phyloP scores from a whole-genome alignment of 805 yeast genomes.

The Starmerella cellae region DNA sequence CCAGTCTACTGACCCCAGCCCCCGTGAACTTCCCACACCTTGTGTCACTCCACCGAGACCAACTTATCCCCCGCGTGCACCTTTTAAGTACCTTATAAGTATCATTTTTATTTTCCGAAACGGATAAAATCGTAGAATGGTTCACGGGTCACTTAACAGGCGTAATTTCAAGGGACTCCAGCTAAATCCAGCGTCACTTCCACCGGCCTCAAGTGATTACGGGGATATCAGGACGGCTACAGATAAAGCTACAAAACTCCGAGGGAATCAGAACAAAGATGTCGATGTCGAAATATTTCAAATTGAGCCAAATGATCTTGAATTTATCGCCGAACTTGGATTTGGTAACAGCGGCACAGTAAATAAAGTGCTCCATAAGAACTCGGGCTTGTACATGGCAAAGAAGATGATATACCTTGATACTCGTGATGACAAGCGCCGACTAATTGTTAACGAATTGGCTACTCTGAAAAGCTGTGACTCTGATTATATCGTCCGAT shows the following conservation, averaged over 20 bases:
- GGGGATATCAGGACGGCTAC: background rate
- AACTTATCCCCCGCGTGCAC: too few species aligned
- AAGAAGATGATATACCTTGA: conserved; percentile 79
- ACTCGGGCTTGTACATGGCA: conserved; percentile 81
- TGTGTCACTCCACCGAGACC: too few species aligned
- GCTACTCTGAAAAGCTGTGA: conserved; percentile 82
- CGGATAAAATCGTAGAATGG: too few species aligned
- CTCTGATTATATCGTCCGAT: conserved; percentile 68
- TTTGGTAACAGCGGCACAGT: conserved; percentile 93
- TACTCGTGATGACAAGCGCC: conserved; percentile 59
- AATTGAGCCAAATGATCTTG: conserved; percentile 37
- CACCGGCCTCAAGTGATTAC: conserved; percentile 3
- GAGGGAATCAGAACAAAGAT: background rate
- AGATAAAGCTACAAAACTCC: background rate
- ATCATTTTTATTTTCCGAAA: too few species aligned
- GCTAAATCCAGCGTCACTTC: conserved; percentile 23
- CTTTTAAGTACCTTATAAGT: too few species aligned
- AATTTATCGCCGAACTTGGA: conserved; percentile 67
- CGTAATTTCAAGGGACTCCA: conserved; percentile 45
- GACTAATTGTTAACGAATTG: conserved; percentile 77
- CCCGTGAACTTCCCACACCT: too few species aligned
- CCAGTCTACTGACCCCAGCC: too few species aligned
- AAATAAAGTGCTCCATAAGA: conserved; percentile 72
- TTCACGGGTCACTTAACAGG: conserved; percentile 14
- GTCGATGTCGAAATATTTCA: background rate